phyloP scores from a whole-genome alignment of 352 stramenopile genomes.

The Phytopythium delawarense region DNA sequence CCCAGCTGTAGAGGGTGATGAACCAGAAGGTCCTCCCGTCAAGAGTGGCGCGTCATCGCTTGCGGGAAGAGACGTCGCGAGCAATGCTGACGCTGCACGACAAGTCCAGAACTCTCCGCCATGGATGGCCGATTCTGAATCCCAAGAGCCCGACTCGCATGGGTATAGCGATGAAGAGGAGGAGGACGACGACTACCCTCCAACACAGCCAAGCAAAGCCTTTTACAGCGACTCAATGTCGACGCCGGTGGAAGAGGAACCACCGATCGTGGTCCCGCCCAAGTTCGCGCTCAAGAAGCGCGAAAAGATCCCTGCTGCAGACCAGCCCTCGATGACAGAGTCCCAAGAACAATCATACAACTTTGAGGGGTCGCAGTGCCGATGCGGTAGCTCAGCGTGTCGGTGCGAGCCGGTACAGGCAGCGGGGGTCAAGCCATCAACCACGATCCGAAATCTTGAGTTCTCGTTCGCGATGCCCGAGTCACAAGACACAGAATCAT shows the following conservation, averaged over 20 bases:
- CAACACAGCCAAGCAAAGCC: constrained; percentile 38
- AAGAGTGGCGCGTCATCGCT: neutral
- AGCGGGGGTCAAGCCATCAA: constrained; percentile 12
- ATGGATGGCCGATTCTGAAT: neutral
- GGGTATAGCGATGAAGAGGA: constrained; percentile 11
- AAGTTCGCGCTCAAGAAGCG: constrained; percentile 25
- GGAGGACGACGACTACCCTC: constrained; percentile 36
- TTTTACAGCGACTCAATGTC: constrained; percentile 3
- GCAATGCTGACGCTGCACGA: neutral
- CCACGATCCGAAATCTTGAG: constrained; percentile 51
- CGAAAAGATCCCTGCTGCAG: constrained; percentile 14
- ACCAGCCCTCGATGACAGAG: constrained; percentile 12
- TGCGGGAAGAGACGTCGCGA: neutral
- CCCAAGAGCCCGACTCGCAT: neutral
- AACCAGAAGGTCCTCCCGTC: neutral
- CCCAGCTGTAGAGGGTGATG: neutral
- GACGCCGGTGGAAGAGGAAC: neutral
- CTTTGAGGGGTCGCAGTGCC: constrained; percentile 25
- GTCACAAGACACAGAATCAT: constrained; percentile 47
- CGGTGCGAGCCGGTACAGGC: constrained; percentile 3
- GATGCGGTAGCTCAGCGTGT: constrained; percentile 20
- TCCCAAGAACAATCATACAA: constrained; percentile 34
- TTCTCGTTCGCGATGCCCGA: constrained; percentile 61
- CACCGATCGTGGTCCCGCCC: constrained; percentile 3
- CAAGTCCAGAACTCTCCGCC: neutral